A percentile compares a stretch with the other conserved stretches of the same genome.
Evolutionary conservation across 2,329 filamentous ascomycete species (phyloP).

Genomic region (Coniochaeta sp.): DNA sequence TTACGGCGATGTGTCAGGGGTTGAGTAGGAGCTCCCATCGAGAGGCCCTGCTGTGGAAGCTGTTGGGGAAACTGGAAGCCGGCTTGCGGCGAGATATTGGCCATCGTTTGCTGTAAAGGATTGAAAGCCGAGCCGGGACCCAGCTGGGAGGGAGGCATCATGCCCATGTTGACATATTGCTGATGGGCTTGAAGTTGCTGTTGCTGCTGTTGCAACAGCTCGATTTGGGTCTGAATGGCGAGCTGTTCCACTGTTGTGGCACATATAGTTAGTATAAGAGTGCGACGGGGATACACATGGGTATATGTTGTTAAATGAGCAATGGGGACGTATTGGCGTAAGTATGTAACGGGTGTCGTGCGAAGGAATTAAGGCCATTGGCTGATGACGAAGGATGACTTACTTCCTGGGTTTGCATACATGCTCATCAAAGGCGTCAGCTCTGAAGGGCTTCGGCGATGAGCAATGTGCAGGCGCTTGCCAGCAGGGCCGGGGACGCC

Average conservation of each 20-base stretch:
- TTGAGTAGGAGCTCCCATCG: conserved; percentile 70
- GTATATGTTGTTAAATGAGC: too few relatives aligned
- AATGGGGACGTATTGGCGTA: too few relatives aligned
- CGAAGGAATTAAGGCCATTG: too few relatives aligned
- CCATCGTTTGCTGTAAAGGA: conserved; percentile 72
- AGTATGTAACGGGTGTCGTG: too few relatives aligned
- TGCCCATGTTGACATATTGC: conserved; percentile 96
- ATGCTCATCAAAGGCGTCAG: conserved; percentile 96
- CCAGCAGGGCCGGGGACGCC: conserved; percentile 68
- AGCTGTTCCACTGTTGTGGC: conserved; percentile 81
- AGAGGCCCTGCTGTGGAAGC: conserved; percentile 64
- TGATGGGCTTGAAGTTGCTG: conserved; percentile 95
- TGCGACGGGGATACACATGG: neutral
- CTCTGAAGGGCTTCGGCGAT: conserved; percentile 94
- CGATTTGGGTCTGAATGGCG: conserved; percentile 96
- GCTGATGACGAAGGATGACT: conserved; percentile 28
- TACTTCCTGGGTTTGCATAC: conserved; percentile 62
- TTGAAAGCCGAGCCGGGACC: conserved; percentile 65
- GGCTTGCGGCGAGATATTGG: conserved; percentile 69
- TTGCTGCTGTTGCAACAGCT: conserved; percentile 93
- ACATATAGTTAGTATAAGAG: conserved; percentile 1
- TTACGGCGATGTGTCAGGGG: conserved; percentile 89
- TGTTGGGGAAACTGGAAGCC: conserved; percentile 86
- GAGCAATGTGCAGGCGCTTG: conserved; percentile 92
- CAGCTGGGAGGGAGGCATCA: conserved; percentile 83